phyloP scores from a whole-genome alignment of 257 asterid genomes.

The Petrea volubilis region DNA sequence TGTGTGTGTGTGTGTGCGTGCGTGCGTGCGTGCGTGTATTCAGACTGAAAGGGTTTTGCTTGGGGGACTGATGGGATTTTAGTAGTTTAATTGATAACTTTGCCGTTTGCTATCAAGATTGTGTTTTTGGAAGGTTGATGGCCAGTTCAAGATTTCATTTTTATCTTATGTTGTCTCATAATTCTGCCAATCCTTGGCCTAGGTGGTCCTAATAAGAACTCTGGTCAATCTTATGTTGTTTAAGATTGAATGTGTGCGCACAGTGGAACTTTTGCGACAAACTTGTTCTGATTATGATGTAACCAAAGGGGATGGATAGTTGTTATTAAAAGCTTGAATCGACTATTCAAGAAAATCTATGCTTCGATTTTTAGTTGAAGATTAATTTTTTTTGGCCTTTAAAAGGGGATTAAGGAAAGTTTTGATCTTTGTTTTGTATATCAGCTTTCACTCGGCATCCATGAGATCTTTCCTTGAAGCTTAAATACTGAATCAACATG shows the following conservation, averaged over 20 bases:
- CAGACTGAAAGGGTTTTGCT: not conserved
- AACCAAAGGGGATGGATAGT: not conserved
- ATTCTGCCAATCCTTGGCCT: not conserved
- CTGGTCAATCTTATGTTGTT: not conserved
- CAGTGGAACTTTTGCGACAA: not conserved
- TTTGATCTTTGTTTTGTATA: too few species aligned
- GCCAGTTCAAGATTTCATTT: not conserved
- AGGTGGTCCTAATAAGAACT: not conserved
- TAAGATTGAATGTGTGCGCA: not conserved
- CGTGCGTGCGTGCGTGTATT: too few species aligned
- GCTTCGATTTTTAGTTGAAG: not conserved
- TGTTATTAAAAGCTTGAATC: not conserved
- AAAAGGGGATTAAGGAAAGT: not conserved
- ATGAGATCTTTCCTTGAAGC: too few species aligned
- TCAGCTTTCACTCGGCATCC: not conserved
- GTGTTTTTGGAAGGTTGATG: not conserved
- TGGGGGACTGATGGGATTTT: not conserved
- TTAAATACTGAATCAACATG: too few species aligned
- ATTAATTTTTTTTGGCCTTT: not conserved
- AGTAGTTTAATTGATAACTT: not conserved
- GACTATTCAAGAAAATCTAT: not conserved
- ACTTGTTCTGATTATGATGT: not conserved
- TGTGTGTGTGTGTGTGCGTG: too few species aligned
- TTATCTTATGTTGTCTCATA: not conserved
- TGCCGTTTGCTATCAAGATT: not conserved